Conservation (phyloP, 345 rosid genomes). For the Mallotus nudiflorus region DNA sequence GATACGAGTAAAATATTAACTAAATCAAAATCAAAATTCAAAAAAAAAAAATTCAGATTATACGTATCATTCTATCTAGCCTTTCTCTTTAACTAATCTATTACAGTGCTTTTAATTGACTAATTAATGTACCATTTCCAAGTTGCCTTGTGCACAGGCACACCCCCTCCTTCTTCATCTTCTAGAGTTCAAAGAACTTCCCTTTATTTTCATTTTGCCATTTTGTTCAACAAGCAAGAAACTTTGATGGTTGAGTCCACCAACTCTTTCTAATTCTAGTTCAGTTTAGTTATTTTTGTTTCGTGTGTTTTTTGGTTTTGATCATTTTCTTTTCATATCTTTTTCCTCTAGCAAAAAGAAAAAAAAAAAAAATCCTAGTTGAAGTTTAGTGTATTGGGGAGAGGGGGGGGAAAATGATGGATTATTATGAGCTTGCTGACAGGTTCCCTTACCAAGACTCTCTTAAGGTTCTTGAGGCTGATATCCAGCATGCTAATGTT, state of each 20-base stretch:
- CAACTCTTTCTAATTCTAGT: not conserved
- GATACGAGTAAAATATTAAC: too few species aligned
- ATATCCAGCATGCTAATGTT: slow-evolving; percentile 49
- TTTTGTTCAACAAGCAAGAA: slow-evolving; percentile 10
- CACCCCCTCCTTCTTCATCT: not conserved
- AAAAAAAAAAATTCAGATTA: not conserved
- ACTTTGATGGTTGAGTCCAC: slow-evolving; percentile 8
- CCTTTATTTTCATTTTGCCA: not conserved
- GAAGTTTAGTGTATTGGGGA: not conserved
- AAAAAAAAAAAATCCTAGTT: not conserved
- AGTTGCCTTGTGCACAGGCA: not conserved
- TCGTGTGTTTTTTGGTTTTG: too few species aligned
- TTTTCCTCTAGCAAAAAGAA: too few species aligned
- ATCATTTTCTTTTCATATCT: not conserved
- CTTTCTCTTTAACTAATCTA: not conserved
- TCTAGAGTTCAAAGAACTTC: not conserved
- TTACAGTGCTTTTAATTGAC: not conserved
- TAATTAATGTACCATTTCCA: not conserved
- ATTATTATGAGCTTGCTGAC: slow-evolving; percentile 32
- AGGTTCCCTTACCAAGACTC: slow-evolving; percentile 45
- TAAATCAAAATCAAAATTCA: not conserved
- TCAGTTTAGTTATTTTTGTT: too few species aligned
- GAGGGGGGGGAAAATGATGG: slow-evolving; percentile 18
- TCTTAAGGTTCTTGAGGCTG: slow-evolving; percentile 45
- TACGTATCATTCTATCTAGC: not conserved